Base-by-base conservation (phyloP, 176 grass and related monocot species). In the Rhynchospora pubera region DNA sequence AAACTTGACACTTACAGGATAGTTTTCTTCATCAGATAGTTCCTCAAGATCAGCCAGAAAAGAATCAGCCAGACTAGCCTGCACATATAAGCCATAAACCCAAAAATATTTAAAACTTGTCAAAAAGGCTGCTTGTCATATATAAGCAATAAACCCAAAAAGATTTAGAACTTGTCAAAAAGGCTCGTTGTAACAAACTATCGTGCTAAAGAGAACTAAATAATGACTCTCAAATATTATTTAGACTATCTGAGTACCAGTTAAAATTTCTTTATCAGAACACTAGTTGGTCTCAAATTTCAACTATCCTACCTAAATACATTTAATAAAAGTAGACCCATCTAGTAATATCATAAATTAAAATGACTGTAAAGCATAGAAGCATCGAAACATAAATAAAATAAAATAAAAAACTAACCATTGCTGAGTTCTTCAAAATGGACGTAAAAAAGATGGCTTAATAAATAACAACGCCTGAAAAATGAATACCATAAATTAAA, bases 1-100 rank as follows among this genome's bases (percentile, higher is more conserved):
- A n/a, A 72, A 47, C n/a, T 47, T 48, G 68, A 23, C 4, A 87
- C 94, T 97, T 92, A 97, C 94, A 84, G 83, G 84, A 66, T 73
- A 89, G 11, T 68, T 84, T 91, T 97, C 91, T 91, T 90, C 89
- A 86, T 94, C 91, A 42, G 90, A 94, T 65, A 97, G 85, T 69
- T 97, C 91, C 52, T 94, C 94, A 15, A 97, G 91, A 91, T 97
- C 91, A 0, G 94, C 90, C 76, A 97, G 89, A 82, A 97, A 97
- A 66, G 94, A 97, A 90, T 97, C 94, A 67, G 91, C 91, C 88
- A 97, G 88, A 84, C 87, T 92, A 45, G 91, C 94, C 91, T 97
- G 86, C 46, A 28, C 73, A 80, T 57, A 12, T 57, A 6, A 5
- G 5, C 2, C 66, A 82, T 22, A 83, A 57, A 78, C 62, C 26